Base-by-base conservation (phyloP, 2,329 filamentous ascomycete species). In the Rutstroemia sydowiana region DNA sequence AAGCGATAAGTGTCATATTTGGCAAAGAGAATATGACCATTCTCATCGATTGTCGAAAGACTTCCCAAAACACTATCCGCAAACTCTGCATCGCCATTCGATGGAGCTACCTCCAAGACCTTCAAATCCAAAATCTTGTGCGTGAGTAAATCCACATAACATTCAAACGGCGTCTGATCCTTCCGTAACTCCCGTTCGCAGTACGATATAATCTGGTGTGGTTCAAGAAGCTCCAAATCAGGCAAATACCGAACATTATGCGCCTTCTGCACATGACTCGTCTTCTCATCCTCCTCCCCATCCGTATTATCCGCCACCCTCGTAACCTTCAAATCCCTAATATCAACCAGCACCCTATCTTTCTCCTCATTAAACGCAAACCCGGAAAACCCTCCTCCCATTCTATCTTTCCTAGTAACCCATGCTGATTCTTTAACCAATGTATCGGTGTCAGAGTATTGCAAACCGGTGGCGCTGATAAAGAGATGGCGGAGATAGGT, bases 81-180 rank as follows among this genome's bases (percentile, higher is more conserved):
- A 20, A 44, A 47, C 14, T 59, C 61, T 32, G 54, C 58, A 8
- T 57, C 56, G 36, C n/a, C n/a, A n/a, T n/a, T n/a, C n/a, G n/a
- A n/a, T n/a, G n/a, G n/a, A n/a, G n/a, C n/a, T n/a, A 63, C 56
- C 40, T 65, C 60, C 5, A 65, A 57, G 45, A 63, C 53, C 20
- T 48, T 55, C 26, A 41, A 49, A 14, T 31, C 14, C 2, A 30
- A 31, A 31, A 18, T 45, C 9, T 42, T 11, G 40, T 26, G 8
- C 23, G 23, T 26, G 4, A n/a, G n/a, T n/a, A n/a, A n/a, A n/a
- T n/a, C n/a, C n/a, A n/a, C n/a, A n/a, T n/a, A n/a, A n/a, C n/a
- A n/a, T n/a, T n/a, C n/a, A n/a, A n/a, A n/a, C n/a, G n/a, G n/a
- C n/a, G n/a, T n/a, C n/a, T n/a, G n/a, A n/a, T n/a, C n/a, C n/a